Percentiles rank a stretch among this genome's conserved stretches.
Evolutionary conservation across 805 yeast species (phyloP).

Genomic region (Myxozyma melibiosi): DNA sequence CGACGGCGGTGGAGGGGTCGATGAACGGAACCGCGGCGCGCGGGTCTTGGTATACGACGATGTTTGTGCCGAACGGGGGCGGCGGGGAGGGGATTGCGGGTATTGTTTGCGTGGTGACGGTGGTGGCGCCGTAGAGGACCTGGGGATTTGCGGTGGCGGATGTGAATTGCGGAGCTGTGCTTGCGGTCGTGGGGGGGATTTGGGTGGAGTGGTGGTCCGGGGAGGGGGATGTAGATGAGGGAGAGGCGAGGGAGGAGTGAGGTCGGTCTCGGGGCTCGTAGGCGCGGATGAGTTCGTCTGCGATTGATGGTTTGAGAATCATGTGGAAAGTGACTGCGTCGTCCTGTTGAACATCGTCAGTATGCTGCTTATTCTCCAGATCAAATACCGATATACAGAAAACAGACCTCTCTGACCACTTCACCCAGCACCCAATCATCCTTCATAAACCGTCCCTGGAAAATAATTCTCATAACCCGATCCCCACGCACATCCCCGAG

Average conservation of each 20-base stretch:
- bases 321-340: conserved; percentile 28
- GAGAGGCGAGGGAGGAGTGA: background rate
- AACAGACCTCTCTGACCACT: conserved; percentile 8
- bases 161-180: too few relatives aligned
- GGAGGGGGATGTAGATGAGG: background rate
- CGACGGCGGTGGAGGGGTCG: conserved; percentile 16
- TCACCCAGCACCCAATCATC: conserved; percentile 15
- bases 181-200: background rate
- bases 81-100: conserved; percentile 22
- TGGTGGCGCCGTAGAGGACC: conserved; percentile 16
- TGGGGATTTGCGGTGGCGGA: too few relatives aligned
- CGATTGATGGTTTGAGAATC: conserved; percentile 19
- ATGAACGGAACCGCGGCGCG: conserved; percentile 20
- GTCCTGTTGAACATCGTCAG: background rate
- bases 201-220: background rate
- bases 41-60: conserved; percentile 30
- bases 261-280: conserved; percentile 5
- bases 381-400: background rate
- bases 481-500: conserved; percentile 16
- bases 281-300: conserved; percentile 18
- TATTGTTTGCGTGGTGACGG: conserved; percentile 14
- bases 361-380: background rate
- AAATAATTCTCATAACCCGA: conserved; percentile 22
- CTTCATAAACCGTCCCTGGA: conserved; percentile 27
- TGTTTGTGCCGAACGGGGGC: conserved; percentile 28